These are phyloP conservation scores for Calocybe cyanea DNA, from an alignment of 768 basidiomycete genomes.

Conservation along the genomic window DNA sequence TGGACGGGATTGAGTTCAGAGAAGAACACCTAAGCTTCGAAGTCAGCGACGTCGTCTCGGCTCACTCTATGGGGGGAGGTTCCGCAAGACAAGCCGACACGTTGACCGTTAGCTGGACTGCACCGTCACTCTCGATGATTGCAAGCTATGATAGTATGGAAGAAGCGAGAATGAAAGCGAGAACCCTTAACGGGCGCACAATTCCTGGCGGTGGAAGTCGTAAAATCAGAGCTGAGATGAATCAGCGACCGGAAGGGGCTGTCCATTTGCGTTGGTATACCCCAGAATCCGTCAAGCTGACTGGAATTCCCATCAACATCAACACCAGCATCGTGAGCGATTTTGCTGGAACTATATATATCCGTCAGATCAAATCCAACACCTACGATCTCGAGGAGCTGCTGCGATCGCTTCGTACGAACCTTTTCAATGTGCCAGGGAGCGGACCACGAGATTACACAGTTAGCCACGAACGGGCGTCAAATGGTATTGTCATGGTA, in stretches of 20 bases:
- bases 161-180: slow-evolving; percentile 30
- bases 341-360: slow-evolving; percentile 26
- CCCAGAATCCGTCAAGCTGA: slow-evolving; percentile 38
- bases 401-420: slow-evolving; percentile 18
- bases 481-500: slow-evolving; percentile 29
- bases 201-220: slow-evolving; percentile 33
- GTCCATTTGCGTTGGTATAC: slow-evolving; percentile 19
- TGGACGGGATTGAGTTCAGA: slow-evolving; percentile 49
- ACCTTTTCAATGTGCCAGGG: slow-evolving; percentile 19
- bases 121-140: slow-evolving; percentile 43
- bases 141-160: slow-evolving; percentile 35
- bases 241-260: slow-evolving; percentile 31
- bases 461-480: slow-evolving; percentile 14
- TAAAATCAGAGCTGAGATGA: slow-evolving; percentile 43
- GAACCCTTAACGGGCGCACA: slow-evolving; percentile 28
- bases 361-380: slow-evolving; percentile 20
- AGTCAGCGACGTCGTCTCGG: slow-evolving; percentile 32
- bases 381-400: slow-evolving; percentile 17
- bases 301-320: slow-evolving; percentile 31
- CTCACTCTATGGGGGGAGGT: slow-evolving; percentile 39
- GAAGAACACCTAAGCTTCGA: slow-evolving; percentile 39
- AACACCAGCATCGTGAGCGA: slow-evolving; percentile 20
- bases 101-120: slow-evolving; percentile 49
- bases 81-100: slow-evolving; percentile 29
- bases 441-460: slow-evolving; percentile 24